phyloP scores from a whole-genome alignment of 2,329 filamentous ascomycete genomes.

The Aspergillus ibericus region DNA sequence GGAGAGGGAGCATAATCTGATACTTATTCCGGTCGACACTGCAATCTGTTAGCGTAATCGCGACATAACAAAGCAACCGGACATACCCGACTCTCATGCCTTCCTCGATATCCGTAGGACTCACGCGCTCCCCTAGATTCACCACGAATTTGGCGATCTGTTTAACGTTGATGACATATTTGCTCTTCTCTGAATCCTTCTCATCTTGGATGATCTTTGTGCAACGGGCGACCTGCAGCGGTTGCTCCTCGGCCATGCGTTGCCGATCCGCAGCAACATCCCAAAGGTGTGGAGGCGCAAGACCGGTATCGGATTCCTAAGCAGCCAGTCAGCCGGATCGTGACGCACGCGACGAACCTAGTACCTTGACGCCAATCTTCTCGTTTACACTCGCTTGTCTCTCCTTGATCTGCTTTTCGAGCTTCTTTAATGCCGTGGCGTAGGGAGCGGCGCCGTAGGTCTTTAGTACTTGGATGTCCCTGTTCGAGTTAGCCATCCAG shows the following conservation, averaged over 20 bases:
- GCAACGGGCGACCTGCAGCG: slow-evolving; percentile 93
- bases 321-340: slow-evolving; percentile 24
- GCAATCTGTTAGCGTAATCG: neutral
- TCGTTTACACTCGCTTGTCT: slow-evolving; percentile 98
- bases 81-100: slow-evolving; percentile 89
- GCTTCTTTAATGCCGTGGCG: slow-evolving; percentile 87
- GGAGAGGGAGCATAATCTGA: slow-evolving; percentile 93
- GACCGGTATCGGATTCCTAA: slow-evolving; percentile 95
- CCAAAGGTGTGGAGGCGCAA: slow-evolving; percentile 98
- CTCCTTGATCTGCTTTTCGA: slow-evolving; percentile 99
- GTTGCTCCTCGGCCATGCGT: slow-evolving; percentile 98
- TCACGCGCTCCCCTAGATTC: slow-evolving; percentile 93
- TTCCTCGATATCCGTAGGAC: slow-evolving; percentile 97
- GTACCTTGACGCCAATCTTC: slow-evolving; percentile 73
- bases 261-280: slow-evolving; percentile 96
- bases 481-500: slow-evolving; percentile 48
- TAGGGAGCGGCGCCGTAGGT: slow-evolving; percentile 98
- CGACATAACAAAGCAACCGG: neutral
- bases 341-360: slow-evolving; percentile 1
- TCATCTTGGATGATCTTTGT: slow-evolving; percentile 99
- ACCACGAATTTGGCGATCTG: slow-evolving; percentile 99
- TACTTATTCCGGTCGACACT: slow-evolving; percentile 98
- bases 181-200: slow-evolving; percentile 95
- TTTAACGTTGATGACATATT: slow-evolving; percentile 99
- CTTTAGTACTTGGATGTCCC: slow-evolving; percentile 98